A percentile compares a stretch with the other conserved stretches of the same genome.
phyloP scores from a whole-genome alignment of 495 filamentous ascomycete genomes.

The Xylaria telfairii region DNA sequence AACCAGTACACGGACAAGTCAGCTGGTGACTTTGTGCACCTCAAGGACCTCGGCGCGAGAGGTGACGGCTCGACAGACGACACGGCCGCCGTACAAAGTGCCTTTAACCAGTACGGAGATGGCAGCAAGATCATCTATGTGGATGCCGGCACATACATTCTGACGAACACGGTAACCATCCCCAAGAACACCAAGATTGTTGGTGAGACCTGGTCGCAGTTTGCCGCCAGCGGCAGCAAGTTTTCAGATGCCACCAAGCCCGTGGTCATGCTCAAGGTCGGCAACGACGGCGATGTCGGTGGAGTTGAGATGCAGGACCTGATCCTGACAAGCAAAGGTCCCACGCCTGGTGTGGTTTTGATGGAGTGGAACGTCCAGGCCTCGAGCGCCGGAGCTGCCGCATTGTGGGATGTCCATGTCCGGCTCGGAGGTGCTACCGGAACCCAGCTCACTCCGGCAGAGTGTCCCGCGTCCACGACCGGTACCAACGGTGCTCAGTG shows the following conservation, averaged over 20 bases:
- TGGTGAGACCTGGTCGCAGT: slow-evolving; percentile 55
- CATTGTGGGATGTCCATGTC: slow-evolving; percentile 71
- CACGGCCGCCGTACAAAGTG: slow-evolving; percentile 36
- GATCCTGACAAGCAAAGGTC: slow-evolving; percentile 50
- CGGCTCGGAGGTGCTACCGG: slow-evolving; percentile 73
- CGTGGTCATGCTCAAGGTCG: slow-evolving; percentile 58
- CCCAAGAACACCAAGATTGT: slow-evolving; percentile 55
- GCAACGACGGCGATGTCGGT: slow-evolving; percentile 56
- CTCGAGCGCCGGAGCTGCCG: slow-evolving; percentile 54
- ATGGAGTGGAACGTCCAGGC: slow-evolving; percentile 33
- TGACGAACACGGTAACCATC: slow-evolving; percentile 54
- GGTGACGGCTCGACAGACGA: slow-evolving; percentile 44
- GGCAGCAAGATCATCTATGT: slow-evolving; percentile 69
- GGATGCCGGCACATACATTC: slow-evolving; percentile 56
- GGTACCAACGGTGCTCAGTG: slow-evolving; percentile 41
- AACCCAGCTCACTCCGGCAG: slow-evolving; percentile 67
- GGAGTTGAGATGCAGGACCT: slow-evolving; percentile 63
- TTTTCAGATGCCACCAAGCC: slow-evolving; percentile 59
- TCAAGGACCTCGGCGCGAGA: slow-evolving; percentile 31
- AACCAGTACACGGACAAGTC: slow-evolving; percentile 67
- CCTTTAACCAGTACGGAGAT: slow-evolving; percentile 18
- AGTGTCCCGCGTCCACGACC: slow-evolving; percentile 54
- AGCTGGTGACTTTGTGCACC: slow-evolving; percentile 43
- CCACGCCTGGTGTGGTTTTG: slow-evolving; percentile 47
- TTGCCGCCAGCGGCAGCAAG: slow-evolving; percentile 50